Evolutionary conservation across 202 grass and related monocot species (phyloP), one percentile per base, ranked within the genome.

Genomic region (Panicum hallii): DNA sequence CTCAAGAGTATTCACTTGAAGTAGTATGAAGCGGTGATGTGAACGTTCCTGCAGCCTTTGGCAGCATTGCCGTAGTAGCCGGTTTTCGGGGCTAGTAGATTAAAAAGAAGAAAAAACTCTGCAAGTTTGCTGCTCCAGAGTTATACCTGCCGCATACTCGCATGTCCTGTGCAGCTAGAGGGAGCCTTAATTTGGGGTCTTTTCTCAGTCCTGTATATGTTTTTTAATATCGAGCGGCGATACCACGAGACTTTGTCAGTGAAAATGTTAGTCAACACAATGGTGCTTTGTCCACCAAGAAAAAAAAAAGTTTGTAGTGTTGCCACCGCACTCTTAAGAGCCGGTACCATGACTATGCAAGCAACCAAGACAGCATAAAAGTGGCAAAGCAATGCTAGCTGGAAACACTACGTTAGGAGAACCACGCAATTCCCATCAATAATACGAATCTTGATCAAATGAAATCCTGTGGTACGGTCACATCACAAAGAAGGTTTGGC

Each of bases 401-500:
- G 70, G 48, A 53, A 73, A 34, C 23, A 65, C 17, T 32, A 52
- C 48, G 47, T 74, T 20, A 28, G 6, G 11, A 52, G 15, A 52
- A 14, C 34, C 47, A 73, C 15, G 70, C 28, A 53, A 53, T 36
- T 52, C 69, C 23, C 22, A 49, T 5, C 5, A 71, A 17, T 32
- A 7, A 49, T 46, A 23, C 55, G 11, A 11, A 44, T 54, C 49
- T 49, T 43, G 16, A 58, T 56, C 23, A 16, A 66, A 4, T 74
- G 6, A 74, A 65, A 80, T 45, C 50, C 5, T 26, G 42, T 1
- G 20, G 15, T 19, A 32, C 32, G 34, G 20, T 67, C 46, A 67
- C 28, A 19, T 72, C 62, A n/a, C 7, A 85, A 36, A 81, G 62
- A 64, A 44, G 43, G 62, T n/a, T 71, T 77, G 36, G 17, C 6